Conservation (phyloP, 2,329 filamentous ascomycete genomes). For the Cordyceps cateniannulata region DNA sequence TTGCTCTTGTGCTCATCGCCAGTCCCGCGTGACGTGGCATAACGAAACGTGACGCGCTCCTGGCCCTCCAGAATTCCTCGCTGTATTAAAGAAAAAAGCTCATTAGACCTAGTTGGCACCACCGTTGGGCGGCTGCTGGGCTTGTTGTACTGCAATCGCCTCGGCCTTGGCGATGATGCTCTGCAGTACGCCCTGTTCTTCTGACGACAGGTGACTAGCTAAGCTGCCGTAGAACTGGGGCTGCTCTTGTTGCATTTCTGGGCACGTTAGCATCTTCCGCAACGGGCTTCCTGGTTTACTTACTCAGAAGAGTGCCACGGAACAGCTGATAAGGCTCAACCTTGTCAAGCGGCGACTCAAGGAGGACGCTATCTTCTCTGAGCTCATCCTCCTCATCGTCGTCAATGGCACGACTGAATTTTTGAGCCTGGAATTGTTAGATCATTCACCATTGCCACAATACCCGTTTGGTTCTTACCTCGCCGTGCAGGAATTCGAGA, state of each 20-base stretch:
- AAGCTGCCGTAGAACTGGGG: slow-evolving; percentile 81
- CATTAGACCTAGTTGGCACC: slow-evolving; percentile 15
- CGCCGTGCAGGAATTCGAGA: slow-evolving; percentile 90
- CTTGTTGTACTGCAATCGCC: slow-evolving; percentile 30
- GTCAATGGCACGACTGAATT: slow-evolving; percentile 65
- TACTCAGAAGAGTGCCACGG: slow-evolving; percentile 75
- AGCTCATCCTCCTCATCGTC: slow-evolving; percentile 80
- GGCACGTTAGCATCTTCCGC: not conserved
- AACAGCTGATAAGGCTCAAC: slow-evolving; percentile 92
- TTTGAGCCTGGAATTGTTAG: slow-evolving; percentile 59
- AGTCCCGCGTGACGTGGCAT: not conserved
- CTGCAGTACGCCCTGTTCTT: slow-evolving; percentile 78
- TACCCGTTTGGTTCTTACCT: slow-evolving; percentile 45
- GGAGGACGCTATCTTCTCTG: slow-evolving; percentile 82
- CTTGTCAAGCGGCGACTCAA: slow-evolving; percentile 92
- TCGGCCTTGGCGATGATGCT: slow-evolving; percentile 62
- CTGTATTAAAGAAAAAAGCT: not conserved
- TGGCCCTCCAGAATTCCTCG: not conserved
- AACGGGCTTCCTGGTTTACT: slow-evolving; percentile 24
- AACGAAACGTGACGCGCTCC: not conserved
- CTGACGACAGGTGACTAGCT: slow-evolving; percentile 68
- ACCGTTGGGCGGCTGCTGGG: slow-evolving; percentile 13
- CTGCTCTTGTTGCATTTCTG: slow-evolving; percentile 84
- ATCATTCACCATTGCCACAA: not conserved
- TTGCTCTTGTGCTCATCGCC: not conserved